Percentiles rank a stretch among this genome's conserved stretches.
phyloP scores from a whole-genome alignment of 179 eudicot genomes.

The Actinidia polygama region DNA sequence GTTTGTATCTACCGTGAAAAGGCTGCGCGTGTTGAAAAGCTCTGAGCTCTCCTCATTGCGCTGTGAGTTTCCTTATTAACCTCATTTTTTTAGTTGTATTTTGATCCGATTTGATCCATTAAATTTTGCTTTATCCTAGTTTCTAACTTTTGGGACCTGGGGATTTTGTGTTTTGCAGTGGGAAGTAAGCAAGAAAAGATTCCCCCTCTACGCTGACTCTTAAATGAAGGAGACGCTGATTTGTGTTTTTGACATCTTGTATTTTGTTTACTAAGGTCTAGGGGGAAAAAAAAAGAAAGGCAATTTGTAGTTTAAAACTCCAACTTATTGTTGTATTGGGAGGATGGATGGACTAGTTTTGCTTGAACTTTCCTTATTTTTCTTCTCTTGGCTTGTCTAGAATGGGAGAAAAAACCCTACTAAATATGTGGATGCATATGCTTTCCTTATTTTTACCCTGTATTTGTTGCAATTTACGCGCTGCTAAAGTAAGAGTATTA shows the following conservation, averaged over 20 bases:
- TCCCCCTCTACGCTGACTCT: conserved; percentile 30
- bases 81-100: not conserved
- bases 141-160: not conserved
- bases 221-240: conserved; percentile 23
- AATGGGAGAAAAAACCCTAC: not conserved
- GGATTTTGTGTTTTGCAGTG: conserved; percentile 37
- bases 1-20: conserved; percentile 89
- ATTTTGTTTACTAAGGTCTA: conserved; percentile 7
- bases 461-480: not conserved
- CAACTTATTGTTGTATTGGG: not conserved
- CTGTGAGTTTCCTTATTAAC: conserved; percentile 49
- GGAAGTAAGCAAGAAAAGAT: conserved; percentile 50
- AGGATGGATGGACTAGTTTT: not conserved
- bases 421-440: not conserved
- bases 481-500: not conserved
- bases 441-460: not conserved
- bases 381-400: not conserved
- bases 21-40: conserved; percentile 87
- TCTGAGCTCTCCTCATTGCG: conserved; percentile 65
- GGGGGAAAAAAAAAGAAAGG: not conserved
- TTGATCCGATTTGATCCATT: not conserved
- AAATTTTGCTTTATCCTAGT: not conserved
- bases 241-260: conserved; percentile 13
- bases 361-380: not conserved
- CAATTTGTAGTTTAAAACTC: not conserved